Evolutionary conservation across 2,329 filamentous ascomycete species (phyloP).

Genomic region (Cercospora sp.): DNA sequence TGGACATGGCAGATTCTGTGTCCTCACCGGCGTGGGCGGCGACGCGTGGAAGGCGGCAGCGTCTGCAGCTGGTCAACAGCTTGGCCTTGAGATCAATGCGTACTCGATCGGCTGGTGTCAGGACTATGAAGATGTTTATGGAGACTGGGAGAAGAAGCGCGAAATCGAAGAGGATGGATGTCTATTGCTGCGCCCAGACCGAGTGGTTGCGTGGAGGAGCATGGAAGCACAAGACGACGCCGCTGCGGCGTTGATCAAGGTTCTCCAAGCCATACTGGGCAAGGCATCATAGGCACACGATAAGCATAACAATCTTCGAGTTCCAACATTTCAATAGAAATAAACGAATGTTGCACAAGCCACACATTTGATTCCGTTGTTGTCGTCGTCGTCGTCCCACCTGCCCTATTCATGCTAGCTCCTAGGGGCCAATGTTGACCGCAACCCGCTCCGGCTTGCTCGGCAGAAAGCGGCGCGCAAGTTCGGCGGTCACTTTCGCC

Average conservation of each 20-base stretch:
- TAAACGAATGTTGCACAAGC: background rate
- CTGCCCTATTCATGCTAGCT: constrained; percentile 1
- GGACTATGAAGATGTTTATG: constrained; percentile 64
- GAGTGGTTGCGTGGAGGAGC: constrained; percentile 59
- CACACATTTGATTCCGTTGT: background rate
- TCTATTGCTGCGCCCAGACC: constrained; percentile 60
- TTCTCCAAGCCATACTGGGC: constrained; percentile 33
- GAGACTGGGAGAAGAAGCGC: constrained; percentile 57
- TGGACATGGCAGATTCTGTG: constrained; percentile 54
- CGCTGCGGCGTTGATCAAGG: constrained; percentile 28
- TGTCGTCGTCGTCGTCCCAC: background rate
- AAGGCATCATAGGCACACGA: background rate
- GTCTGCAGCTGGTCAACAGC: constrained; percentile 37
- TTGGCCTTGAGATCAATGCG: constrained; percentile 52
- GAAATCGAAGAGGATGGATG: constrained; percentile 60
- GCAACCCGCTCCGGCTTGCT: background rate
- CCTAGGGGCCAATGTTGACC: background rate
- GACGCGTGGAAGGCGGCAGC: constrained; percentile 55
- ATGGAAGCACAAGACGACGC: constrained; percentile 32
- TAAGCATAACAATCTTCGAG: background rate
- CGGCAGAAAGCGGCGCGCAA: constrained; percentile 18
- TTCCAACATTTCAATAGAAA: background rate
- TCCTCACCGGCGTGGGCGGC: constrained; percentile 55
- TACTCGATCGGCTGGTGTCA: constrained; percentile 59
- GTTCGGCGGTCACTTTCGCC: constrained; percentile 1